Base-by-base conservation (phyloP, 1,284 basidiomycete species). In the Athelia psychrophila region DNA sequence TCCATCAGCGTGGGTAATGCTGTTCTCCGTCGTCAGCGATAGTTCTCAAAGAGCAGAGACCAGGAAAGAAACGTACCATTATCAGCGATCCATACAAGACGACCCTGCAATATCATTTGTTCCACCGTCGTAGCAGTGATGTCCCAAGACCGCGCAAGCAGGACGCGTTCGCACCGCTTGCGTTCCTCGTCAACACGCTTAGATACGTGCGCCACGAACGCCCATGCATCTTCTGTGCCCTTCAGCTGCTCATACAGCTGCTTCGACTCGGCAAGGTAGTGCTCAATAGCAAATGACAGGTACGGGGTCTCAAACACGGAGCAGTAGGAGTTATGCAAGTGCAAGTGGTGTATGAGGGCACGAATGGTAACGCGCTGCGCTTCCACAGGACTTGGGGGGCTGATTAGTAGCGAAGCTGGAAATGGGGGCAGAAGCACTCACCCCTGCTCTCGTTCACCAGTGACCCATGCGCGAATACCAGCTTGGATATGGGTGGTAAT, bases 391-490 rank as follows among this genome's bases (percentile, higher is more conserved):
- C 13, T 13, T 30, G 5, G 5, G 5, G 27, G 5, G 27, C 13
- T 30, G 27, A 36, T 57, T 38, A 35, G 23, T 22, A 24, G 49
- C 20, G 30, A 25, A 20, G n/a, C 3, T 12, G 9, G 5, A 27
- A 10, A 6, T 46, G 6, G 20, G 22, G 10, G n/a, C n/a, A 18
- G 6, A 42, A 20, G 58, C 69, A 57, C 52, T 0, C n/a, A 76
- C 75, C 69, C 69, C n/a, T 72, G 61, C 10, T 72, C 65, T 16
- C 86, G 76, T 63, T 90, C 88, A 57, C 62, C 74, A 1, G 67
- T 65, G 3, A 79, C 63, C 86, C 89, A 89, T 10, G 72, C 67
- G 23, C 69, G 58, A 1, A 91, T 62, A n/a, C 80, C 78, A 1
- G 64, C 62, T 18, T 71, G 70, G 22, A 89, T 68, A 47, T 70